Percentiles rank a stretch among this genome's conserved stretches.
Evolutionary conservation across 768 basidiomycete species (phyloP).

Genomic region (Multifurca ochricompacta): DNA sequence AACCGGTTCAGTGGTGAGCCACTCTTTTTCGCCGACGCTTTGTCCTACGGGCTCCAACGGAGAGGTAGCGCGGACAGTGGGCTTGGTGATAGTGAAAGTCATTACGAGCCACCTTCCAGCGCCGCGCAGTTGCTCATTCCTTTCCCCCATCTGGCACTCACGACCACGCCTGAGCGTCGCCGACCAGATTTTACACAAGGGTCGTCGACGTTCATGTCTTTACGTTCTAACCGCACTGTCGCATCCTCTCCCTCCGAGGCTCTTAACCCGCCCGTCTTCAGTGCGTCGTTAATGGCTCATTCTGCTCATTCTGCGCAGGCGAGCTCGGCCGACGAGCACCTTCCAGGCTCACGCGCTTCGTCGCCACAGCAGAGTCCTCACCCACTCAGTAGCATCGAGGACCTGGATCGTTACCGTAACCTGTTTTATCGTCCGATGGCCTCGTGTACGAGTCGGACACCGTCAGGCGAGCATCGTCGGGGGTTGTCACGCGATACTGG

Average conservation of each 20-base stretch:
- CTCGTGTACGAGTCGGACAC: slow-evolving; percentile 3
- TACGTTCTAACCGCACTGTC: slow-evolving; percentile 22
- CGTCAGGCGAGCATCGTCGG: slow-evolving; percentile 18
- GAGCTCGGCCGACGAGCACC: slow-evolving; percentile 10
- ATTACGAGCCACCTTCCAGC: neutral
- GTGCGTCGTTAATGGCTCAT: slow-evolving; percentile 12
- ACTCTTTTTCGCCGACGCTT: slow-evolving; percentile 56
- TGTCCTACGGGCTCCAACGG: slow-evolving; percentile 40
- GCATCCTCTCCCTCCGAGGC: slow-evolving; percentile 26
- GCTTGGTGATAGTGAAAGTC: slow-evolving; percentile 40
- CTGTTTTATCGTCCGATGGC: slow-evolving; percentile 54
- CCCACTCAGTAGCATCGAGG: slow-evolving; percentile 52
- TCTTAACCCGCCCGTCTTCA: slow-evolving; percentile 25
- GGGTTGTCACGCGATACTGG: slow-evolving; percentile 13
- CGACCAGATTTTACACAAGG: neutral
- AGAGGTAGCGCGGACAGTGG: slow-evolving; percentile 36
- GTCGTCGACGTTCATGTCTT: neutral
- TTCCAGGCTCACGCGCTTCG: slow-evolving; percentile 27
- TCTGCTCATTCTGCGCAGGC: slow-evolving; percentile 8
- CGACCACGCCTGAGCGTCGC: neutral
- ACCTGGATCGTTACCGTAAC: slow-evolving; percentile 67
- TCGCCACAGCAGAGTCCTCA: slow-evolving; percentile 40
- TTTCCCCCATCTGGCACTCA: neutral
- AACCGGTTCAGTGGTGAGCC: slow-evolving; percentile 8
- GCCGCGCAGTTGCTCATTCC: slow-evolving; percentile 8